Evolutionary conservation across 1,284 basidiomycete genomes (phyloP).

Genomic region (Puccinia novopanici): DNA sequence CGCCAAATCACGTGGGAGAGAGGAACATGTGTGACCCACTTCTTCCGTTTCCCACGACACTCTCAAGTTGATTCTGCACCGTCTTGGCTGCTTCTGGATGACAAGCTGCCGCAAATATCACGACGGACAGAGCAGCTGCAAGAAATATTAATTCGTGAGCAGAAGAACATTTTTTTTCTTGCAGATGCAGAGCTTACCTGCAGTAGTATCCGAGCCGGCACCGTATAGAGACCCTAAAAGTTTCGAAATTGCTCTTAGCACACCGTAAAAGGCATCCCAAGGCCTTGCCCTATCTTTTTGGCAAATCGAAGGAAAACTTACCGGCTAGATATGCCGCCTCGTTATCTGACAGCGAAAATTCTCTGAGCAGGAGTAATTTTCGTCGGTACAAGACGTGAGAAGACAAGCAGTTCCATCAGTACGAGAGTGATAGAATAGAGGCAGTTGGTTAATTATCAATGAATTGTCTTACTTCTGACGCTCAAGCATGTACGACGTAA

Average conservation of each 20-base stretch:
- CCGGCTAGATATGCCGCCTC: slow-evolving; percentile 53
- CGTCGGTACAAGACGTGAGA: neutral
- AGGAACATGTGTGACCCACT: slow-evolving; percentile 29
- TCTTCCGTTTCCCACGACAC: slow-evolving; percentile 52
- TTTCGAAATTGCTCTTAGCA: neutral
- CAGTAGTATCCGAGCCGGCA: slow-evolving; percentile 47
- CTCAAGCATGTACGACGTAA: slow-evolving; percentile 37
- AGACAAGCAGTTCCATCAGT: neutral
- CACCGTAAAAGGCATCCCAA: neutral
- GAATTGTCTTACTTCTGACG: slow-evolving; percentile 32
- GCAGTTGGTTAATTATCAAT: too few species aligned
- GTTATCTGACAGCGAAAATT: slow-evolving; percentile 43
- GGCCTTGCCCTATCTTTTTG: neutral
- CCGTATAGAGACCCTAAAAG: slow-evolving; percentile 43
- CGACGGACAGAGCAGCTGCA: slow-evolving; percentile 65
- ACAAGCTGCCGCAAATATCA: slow-evolving; percentile 68
- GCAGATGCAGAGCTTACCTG: slow-evolving; percentile 13
- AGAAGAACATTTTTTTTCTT: neutral
- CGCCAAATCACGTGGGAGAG: neutral
- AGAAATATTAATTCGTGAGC: slow-evolving; percentile 59
- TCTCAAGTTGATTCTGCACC: slow-evolving; percentile 68
- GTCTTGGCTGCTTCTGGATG: slow-evolving; percentile 65
- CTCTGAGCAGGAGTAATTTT: slow-evolving; percentile 20
- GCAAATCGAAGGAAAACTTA: neutral
- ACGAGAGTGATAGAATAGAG: neutral